Percentiles rank a stretch among this genome's conserved stretches.
Conservation (phyloP, 306 rosid species). For the Rosa multiflora region DNA sequence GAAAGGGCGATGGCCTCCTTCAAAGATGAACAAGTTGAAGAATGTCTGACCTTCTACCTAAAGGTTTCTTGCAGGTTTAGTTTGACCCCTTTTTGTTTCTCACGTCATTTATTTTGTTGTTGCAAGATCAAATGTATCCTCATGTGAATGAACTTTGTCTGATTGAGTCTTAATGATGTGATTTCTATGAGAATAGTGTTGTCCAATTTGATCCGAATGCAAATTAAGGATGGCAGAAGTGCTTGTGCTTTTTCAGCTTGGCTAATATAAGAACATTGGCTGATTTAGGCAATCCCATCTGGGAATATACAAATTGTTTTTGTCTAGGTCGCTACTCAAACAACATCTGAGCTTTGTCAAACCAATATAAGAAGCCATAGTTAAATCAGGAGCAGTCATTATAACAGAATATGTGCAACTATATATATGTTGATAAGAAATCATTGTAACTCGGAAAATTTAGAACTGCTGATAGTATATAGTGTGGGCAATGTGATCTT, state of each 20-base stretch:
- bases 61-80: slow-evolving; percentile 39
- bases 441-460: neutral
- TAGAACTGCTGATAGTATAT: neutral
- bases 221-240: neutral
- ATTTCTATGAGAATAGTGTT: neutral
- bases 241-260: neutral
- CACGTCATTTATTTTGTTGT: slow-evolving; percentile 9
- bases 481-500: neutral
- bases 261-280: neutral
- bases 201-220: neutral
- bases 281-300: neutral
- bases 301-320: neutral
- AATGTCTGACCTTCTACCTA: slow-evolving; percentile 53
- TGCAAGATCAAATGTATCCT: slow-evolving; percentile 10
- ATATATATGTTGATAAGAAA: neutral
- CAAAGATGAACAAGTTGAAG: slow-evolving; percentile 87
- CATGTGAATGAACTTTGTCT: slow-evolving; percentile 21
- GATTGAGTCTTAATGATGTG: slow-evolving; percentile 16
- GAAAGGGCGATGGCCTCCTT: slow-evolving; percentile 98
- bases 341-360: neutral
- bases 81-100: slow-evolving; percentile 29
- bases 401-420: neutral
- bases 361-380: neutral
- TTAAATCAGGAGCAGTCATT: neutral
- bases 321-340: neutral